A percentile compares a stretch with the other conserved stretches of the same genome.
Evolutionary conservation across 495 filamentous ascomycete species (phyloP).

Genomic region (Talaromyces trachyspermus): DNA sequence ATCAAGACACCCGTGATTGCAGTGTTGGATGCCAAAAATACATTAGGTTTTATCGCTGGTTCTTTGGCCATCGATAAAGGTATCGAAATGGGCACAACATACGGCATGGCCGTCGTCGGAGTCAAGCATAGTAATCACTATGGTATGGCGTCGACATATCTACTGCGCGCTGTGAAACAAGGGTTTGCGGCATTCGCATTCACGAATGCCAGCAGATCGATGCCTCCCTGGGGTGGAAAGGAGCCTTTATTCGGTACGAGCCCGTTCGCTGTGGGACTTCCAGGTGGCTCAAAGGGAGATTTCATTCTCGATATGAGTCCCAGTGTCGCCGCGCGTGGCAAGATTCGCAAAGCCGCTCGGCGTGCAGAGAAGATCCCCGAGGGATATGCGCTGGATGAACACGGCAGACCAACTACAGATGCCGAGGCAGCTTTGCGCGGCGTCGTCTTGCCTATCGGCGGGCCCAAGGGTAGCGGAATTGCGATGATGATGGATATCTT

Average conservation of each 20-base stretch:
- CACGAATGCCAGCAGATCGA: constrained; percentile 20
- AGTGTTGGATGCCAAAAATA: constrained; percentile 21
- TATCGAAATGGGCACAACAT: constrained; percentile 15
- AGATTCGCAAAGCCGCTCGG: constrained; percentile 21
- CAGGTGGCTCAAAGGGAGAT: not conserved
- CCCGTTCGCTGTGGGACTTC: constrained; percentile 19
- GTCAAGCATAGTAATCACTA: constrained; percentile 25
- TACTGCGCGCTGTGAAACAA: constrained; percentile 16
- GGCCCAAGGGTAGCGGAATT: constrained; percentile 24
- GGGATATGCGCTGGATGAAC: constrained; percentile 23
- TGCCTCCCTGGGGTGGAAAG: constrained; percentile 22
- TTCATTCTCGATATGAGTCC: constrained; percentile 19
- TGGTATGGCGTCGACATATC: constrained; percentile 23
- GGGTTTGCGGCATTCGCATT: constrained; percentile 20
- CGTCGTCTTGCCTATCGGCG: constrained; percentile 24
- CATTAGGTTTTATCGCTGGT: constrained; percentile 25
- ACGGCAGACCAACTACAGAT: constrained; percentile 21
- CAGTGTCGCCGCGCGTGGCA: constrained; percentile 16
- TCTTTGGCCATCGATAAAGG: constrained; percentile 15
- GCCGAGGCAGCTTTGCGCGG: constrained; percentile 17
- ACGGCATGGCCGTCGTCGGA: constrained; percentile 21
- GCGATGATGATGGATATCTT: constrained; percentile 32
- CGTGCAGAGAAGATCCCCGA: constrained; percentile 22
- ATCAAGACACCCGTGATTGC: constrained; percentile 23
- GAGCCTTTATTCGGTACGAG: constrained; percentile 19